Base-by-base conservation (phyloP, 495 filamentous ascomycete species). In the Neurospora sp. region DNA sequence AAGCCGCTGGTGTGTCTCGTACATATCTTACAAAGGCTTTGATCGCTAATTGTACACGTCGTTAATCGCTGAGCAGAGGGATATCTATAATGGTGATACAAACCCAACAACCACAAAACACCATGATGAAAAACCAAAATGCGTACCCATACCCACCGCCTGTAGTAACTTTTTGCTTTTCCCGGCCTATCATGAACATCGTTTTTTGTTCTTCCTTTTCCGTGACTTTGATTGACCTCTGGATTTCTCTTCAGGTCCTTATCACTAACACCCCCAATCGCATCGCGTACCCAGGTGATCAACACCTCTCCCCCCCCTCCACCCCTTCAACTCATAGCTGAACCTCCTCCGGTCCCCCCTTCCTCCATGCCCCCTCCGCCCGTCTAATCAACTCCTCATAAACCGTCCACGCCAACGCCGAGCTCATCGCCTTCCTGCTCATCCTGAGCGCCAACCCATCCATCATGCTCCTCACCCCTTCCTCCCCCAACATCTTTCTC, bases 351-450 rank as follows among this genome's bases (percentile, higher is more conserved):
- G 70, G 69, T 6, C 39, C 69, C 36, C 62, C 28, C 28, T 66
- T 69, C 70, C 39, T 70, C 86, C 90, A 91, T 21, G 85, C 86
- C 70, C 80, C 86, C 84, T 96, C 93, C 17, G 92, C 93, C 72
- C 86, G 79, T 42, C 94, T 83, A 75, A 99, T 90, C 73, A 98
- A 81, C 80, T 97, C 95, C 83, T 99, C 96, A 79, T 99, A 99
- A 31, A 97, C 85, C 24, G 94, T 97, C 96, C 96, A 99, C 9
- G 94, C 94, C 74, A 98, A 85, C 37, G 96, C 96, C 43, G 89
- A 92, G 78, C 94, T 97, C 6, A 97, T 78, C 19, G 94, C 96
- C 84, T 99, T 99, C 75, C 96, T 87, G 40, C 89, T 91, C 85
- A 98, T 96, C 71, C 96, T 89, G 77, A 99, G 82, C 37, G 89